Base-by-base conservation (phyloP, 2,329 filamentous ascomycete genomes). In the Neurospora sp. region DNA sequence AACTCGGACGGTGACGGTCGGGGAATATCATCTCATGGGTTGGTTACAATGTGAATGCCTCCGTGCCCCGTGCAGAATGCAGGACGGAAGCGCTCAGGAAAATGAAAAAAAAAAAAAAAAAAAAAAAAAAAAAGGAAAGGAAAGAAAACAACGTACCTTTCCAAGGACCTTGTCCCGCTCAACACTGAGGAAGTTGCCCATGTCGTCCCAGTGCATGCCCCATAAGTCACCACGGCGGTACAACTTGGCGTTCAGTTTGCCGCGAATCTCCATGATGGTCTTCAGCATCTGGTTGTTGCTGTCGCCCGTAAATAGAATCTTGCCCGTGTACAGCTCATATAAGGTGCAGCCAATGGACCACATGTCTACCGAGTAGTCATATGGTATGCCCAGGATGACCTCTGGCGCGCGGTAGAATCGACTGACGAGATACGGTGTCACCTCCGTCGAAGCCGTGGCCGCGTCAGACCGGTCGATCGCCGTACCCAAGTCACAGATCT, bases 211-310 rank as follows among this genome's bases (percentile, higher is more conserved):
- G 80, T 97, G 92, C 77, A 90, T 83, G 57, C 86, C 85, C 15
- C 90, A 88, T 71, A 96, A 86, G 73, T 92, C 86, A 2, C 94
- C 93, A 68, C 91, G 91, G 75, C 92, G 93, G 76, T 97, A 89
- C 72, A 97, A 85, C 80, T 97, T 97, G 66, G 91, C 89, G 38
- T 92, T 94, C 73, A 97, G 90, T 80, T 94, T 96, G 76, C 96
- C 96, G 66, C 96, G 90, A 75, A 95, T 93, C 78, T 99, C 95
- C 89, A 97, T 97, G 75, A 99, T 97, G 23, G 91, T 90, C 73
- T 92, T 92, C 71, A 99, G 87, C 96, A 99, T 99, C 82, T 97
- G 93, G 78, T 99, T 99, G 83, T 99, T 99, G 82, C 92, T 96
- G 73, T 92, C 88, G 71, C 96, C 96, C 0, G 93, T 93, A 79